These are phyloP conservation scores for Lipomyces yamanashiensis DNA, from an alignment of 805 yeast genomes.

Conservation along the genomic window DNA sequence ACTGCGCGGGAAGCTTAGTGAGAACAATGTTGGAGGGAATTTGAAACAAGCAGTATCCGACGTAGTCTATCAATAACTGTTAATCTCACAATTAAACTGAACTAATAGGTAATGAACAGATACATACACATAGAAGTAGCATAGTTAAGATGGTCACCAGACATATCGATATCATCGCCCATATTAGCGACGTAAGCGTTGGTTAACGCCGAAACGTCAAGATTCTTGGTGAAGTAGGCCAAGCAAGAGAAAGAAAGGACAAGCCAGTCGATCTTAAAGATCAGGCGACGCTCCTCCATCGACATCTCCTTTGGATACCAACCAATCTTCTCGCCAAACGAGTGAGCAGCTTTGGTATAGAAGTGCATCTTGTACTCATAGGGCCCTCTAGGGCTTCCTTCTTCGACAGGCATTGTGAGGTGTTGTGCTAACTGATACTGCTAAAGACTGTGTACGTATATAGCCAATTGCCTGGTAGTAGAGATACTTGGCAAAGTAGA, in stretches of 20 bases:
- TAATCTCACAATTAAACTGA: background rate
- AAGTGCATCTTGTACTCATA: background rate
- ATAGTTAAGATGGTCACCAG: conserved; percentile 63
- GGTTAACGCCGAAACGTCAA: conserved; percentile 63
- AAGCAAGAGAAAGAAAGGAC: conserved; percentile 60
- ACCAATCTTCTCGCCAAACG: conserved; percentile 22
- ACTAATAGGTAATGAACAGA: conserved; percentile 49
- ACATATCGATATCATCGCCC: conserved; percentile 58
- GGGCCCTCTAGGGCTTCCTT: background rate
- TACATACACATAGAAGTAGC: conserved; percentile 54
- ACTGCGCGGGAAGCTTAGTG: conserved; percentile 44
- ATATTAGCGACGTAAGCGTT: conserved; percentile 74
- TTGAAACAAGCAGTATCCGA: conserved; percentile 46
- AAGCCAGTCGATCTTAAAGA: conserved; percentile 60
- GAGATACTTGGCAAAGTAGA: too few relatives aligned
- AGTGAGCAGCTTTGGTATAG: background rate
- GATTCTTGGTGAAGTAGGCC: conserved; percentile 70
- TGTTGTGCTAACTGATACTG: too few relatives aligned
- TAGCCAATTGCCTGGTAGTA: too few relatives aligned
- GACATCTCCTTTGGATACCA: conserved; percentile 42
- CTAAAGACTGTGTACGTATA: too few relatives aligned
- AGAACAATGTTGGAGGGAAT: conserved; percentile 48
- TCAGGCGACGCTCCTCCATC: conserved; percentile 53
- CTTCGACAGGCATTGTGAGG: background rate
- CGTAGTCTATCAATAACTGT: conserved; percentile 28